phyloP scores from a whole-genome alignment of 225 moss, liverwort and hornwort species.

The Neckera pumila region DNA sequence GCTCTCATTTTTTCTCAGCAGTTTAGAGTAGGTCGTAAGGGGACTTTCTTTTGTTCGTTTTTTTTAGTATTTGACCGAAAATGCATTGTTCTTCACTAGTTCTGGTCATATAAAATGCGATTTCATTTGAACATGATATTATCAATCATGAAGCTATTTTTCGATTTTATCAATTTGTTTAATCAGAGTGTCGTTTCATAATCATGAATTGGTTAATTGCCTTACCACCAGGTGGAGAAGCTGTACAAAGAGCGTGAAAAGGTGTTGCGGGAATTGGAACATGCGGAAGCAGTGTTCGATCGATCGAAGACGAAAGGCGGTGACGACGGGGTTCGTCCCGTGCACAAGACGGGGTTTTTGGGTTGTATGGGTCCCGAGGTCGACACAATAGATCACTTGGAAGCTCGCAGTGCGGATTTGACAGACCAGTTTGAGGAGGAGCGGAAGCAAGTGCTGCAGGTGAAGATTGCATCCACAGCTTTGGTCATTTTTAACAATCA shows the following conservation, averaged over 20 bases:
- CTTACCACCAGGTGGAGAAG: conserved; percentile 34
- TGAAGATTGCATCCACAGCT: conserved; percentile 41
- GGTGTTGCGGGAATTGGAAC: conserved; percentile 52
- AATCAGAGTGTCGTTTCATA: neutral
- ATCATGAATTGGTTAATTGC: neutral
- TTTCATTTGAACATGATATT: too few species aligned
- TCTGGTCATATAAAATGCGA: neutral
- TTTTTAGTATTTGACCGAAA: neutral
- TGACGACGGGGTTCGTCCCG: conserved; percentile 22
- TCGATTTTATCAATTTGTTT: neutral
- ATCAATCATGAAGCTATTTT: neutral
- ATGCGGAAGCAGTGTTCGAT: conserved; percentile 65
- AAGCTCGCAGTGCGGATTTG: neutral
- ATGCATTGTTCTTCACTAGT: neutral
- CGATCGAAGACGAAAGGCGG: conserved; percentile 23
- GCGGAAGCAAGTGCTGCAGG: conserved; percentile 21
- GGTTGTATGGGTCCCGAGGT: conserved; percentile 26
- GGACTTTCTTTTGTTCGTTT: neutral
- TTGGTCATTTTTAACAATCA: conserved; percentile 69
- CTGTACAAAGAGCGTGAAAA: conserved; percentile 56
- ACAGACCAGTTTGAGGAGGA: conserved; percentile 35
- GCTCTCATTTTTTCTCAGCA: neutral
- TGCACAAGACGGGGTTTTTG: conserved; percentile 27
- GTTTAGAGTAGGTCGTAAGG: neutral
- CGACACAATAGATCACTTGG: conserved; percentile 29